Conservation (phyloP, 2,329 filamentous ascomycete species). For the Penicillium crustosum region DNA sequence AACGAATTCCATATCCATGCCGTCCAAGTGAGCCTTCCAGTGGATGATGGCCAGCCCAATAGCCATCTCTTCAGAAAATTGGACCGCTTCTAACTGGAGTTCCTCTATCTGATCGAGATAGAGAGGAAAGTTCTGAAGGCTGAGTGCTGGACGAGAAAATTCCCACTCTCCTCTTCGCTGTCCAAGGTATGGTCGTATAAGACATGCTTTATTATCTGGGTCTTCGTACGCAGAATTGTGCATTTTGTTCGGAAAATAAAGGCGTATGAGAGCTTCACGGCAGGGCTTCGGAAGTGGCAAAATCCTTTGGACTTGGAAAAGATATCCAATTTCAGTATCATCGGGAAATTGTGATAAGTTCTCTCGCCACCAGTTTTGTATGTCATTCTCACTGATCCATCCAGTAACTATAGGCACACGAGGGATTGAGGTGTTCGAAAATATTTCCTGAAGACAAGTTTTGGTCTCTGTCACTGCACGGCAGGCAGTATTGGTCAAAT, state of each 20-base stretch:
- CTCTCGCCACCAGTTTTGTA: not conserved
- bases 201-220: not conserved
- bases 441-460: not conserved
- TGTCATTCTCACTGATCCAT: not conserved
- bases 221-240: not conserved
- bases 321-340: not conserved
- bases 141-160: not conserved
- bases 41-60: not conserved
- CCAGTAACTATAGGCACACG: not conserved
- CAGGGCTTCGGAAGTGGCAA: not conserved
- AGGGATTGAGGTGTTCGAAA: not conserved
- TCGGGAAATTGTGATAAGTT: not conserved
- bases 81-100: not conserved
- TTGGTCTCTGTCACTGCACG: not conserved
- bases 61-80: not conserved
- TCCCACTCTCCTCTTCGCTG: not conserved
- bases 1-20: not conserved
- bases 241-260: not conserved
- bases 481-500: not conserved
- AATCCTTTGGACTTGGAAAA: not conserved
- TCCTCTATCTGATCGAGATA: conserved; percentile 1
- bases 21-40: not conserved
- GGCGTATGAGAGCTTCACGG: not conserved
- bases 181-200: not conserved
- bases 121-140: not conserved